Conservation (phyloP, 129 eudicot genomes). For the Apium graveolens region DNA sequence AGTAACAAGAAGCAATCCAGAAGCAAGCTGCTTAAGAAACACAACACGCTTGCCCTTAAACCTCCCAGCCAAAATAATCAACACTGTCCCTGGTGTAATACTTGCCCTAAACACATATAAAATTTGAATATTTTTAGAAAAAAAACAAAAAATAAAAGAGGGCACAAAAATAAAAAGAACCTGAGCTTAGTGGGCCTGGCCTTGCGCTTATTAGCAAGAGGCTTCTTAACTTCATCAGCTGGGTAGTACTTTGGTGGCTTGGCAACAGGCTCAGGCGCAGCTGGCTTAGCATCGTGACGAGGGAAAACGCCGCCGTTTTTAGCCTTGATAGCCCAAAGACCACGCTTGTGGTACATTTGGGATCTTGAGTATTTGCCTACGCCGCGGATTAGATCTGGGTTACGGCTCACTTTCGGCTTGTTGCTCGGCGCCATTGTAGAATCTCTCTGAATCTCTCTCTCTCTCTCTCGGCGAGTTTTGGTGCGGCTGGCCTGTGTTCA, state of each 20-base stretch:
- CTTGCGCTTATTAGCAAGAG: conserved; percentile 53
- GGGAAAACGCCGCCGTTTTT: conserved; percentile 87
- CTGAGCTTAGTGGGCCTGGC: conserved; percentile 75
- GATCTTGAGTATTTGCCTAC: conserved; percentile 68
- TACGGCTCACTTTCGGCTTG: conserved; percentile 33
- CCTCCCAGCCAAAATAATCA: conserved; percentile 60
- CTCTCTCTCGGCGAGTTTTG: neutral
- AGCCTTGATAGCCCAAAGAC: conserved; percentile 89
- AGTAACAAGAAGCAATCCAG: conserved; percentile 57
- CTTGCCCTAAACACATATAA: conserved; percentile 34
- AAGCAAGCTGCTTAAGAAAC: conserved; percentile 73
- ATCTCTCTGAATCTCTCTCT: neutral
- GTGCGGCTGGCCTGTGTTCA: neutral
- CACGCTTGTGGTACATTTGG: conserved; percentile 81
- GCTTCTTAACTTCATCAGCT: conserved; percentile 75
- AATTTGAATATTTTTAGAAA: neutral
- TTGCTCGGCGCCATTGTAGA: conserved; percentile 40
- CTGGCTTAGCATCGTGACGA: conserved; percentile 35
- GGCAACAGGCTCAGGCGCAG: conserved; percentile 30
- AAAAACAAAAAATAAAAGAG: neutral
- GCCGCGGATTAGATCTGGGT: conserved; percentile 71
- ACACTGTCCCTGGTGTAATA: conserved; percentile 63
- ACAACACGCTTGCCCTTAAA: conserved; percentile 83
- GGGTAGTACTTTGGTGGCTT: conserved; percentile 66
- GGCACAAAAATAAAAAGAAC: conserved; percentile 11